These are phyloP conservation scores for Gaertneriomyces sp. DNA, from an alignment of 192 early-diverging fungal genomes.

Conservation along the genomic window DNA sequence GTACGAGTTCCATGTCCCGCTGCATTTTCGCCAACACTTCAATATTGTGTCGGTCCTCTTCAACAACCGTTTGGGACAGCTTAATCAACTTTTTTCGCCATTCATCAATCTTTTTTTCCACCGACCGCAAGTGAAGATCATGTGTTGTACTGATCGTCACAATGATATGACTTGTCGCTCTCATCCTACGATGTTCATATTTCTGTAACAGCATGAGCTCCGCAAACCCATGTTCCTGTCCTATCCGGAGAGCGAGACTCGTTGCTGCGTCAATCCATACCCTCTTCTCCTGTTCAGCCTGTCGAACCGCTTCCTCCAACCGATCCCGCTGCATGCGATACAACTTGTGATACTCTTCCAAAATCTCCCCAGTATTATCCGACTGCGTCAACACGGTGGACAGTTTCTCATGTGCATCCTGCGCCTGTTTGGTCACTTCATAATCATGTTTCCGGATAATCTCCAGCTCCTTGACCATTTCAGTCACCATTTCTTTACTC, in stretches of 20 bases:
- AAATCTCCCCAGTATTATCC: slow-evolving; percentile 54
- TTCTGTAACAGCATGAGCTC: slow-evolving; percentile 52
- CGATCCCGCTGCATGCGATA: slow-evolving; percentile 57
- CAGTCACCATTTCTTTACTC: slow-evolving; percentile 43
- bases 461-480: slow-evolving; percentile 47
- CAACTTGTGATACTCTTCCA: slow-evolving; percentile 58
- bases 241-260: slow-evolving; percentile 50
- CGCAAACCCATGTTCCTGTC: slow-evolving; percentile 50
- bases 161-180: slow-evolving; percentile 49
- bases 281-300: slow-evolving; percentile 52
- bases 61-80: slow-evolving; percentile 53
- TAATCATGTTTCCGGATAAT: slow-evolving; percentile 51
- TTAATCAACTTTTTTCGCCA: slow-evolving; percentile 45
- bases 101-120: slow-evolving; percentile 51
- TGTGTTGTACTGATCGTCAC: slow-evolving; percentile 49
- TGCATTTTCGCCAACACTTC: slow-evolving; percentile 49
- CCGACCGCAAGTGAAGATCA: slow-evolving; percentile 39
- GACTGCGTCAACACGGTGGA: slow-evolving; percentile 47
- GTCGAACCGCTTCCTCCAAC: slow-evolving; percentile 48
- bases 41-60: slow-evolving; percentile 53
- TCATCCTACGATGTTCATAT: slow-evolving; percentile 44
- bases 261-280: slow-evolving; percentile 60
- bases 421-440: slow-evolving; percentile 50
- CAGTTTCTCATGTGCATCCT: slow-evolving; percentile 53
- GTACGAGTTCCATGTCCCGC: slow-evolving; percentile 46